phyloP scores from a whole-genome alignment of 257 asterid species.

The Scutellaria galericulata region DNA sequence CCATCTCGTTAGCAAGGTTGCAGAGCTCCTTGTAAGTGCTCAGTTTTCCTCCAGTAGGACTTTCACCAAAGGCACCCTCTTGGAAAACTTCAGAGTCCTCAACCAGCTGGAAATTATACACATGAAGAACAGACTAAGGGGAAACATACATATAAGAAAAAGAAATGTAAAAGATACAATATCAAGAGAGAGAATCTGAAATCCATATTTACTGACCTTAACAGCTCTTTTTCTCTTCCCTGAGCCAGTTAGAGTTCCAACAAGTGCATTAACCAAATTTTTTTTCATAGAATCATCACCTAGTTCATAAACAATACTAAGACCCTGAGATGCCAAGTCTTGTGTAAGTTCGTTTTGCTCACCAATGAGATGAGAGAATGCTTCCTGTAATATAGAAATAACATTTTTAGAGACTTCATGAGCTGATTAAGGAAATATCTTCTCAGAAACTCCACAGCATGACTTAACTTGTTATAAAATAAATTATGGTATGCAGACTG shows the following conservation, averaged over 20 bases:
- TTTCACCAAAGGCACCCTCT: conserved; percentile 91
- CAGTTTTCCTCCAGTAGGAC: conserved; percentile 93
- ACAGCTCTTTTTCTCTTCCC: conserved; percentile 98
- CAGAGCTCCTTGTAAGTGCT: conserved; percentile 98
- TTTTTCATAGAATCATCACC: conserved; percentile 91
- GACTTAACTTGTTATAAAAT: background rate
- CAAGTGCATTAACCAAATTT: conserved; percentile 92
- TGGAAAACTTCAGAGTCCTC: conserved; percentile 95
- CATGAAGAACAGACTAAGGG: conserved; percentile 28
- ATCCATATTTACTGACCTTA: conserved; percentile 60
- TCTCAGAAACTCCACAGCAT: conserved; percentile 17
- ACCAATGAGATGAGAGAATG: conserved; percentile 88
- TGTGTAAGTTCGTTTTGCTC: conserved; percentile 96
- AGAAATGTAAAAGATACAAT: conserved; percentile 16
- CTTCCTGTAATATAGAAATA: conserved; percentile 68
- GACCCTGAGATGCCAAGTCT: conserved; percentile 99
- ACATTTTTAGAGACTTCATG: conserved; percentile 22
- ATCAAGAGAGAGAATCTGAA: conserved; percentile 29
- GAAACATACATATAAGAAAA: conserved; percentile 23
- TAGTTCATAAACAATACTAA: conserved; percentile 93
- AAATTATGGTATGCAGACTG: conserved; percentile 2
- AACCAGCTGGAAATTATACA: conserved; percentile 62
- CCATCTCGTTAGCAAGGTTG: conserved; percentile 96
- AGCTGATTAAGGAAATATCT: conserved; percentile 19
- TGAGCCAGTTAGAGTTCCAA: conserved; percentile 96